Percentiles rank a stretch among this genome's conserved stretches.
phyloP scores from a whole-genome alignment of 352 stramenopile species.

The Phytopythium litorale region DNA sequence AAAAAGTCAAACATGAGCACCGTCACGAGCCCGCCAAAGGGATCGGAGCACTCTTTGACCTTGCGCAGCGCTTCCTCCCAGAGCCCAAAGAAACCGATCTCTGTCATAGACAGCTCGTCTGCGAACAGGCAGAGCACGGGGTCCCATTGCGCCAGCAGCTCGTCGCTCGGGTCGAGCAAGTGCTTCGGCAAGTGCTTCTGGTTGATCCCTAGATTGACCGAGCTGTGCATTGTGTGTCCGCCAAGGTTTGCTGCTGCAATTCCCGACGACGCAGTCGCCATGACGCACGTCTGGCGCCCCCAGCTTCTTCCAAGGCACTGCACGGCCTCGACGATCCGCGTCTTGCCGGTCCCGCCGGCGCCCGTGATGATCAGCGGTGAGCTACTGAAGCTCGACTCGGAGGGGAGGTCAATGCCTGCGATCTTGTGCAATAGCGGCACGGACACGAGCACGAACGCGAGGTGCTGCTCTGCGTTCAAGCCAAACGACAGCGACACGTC shows the following conservation, averaged over 20 bases:
- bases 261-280: slow-evolving; percentile 9
- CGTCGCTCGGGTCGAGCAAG: too few species aligned
- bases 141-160: too few species aligned
- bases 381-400: background rate
- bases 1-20: slow-evolving; percentile 17
- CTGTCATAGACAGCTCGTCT: slow-evolving; percentile 20
- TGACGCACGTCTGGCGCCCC: slow-evolving; percentile 4
- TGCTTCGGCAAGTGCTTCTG: too few species aligned
- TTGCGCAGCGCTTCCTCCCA: slow-evolving; percentile 20
- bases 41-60: slow-evolving; percentile 11
- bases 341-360: slow-evolving; percentile 18
- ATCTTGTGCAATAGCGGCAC: too few species aligned
- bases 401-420: too few species aligned
- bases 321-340: slow-evolving; percentile 14
- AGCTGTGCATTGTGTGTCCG: slow-evolving; percentile 19
- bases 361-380: slow-evolving; percentile 15
- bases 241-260: slow-evolving; percentile 15
- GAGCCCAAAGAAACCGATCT: slow-evolving; percentile 18
- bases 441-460: too few species aligned
- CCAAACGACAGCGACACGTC: too few species aligned
- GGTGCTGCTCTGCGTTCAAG: too few species aligned
- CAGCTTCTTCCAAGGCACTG: slow-evolving; percentile 2
- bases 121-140: background rate
- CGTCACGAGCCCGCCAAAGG: slow-evolving; percentile 7
- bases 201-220: slow-evolving; percentile 12